A percentile compares a stretch with the other conserved stretches of the same genome.
phyloP scores from a whole-genome alignment of 2,329 filamentous ascomycete genomes.

The Aspergillus sp. region DNA sequence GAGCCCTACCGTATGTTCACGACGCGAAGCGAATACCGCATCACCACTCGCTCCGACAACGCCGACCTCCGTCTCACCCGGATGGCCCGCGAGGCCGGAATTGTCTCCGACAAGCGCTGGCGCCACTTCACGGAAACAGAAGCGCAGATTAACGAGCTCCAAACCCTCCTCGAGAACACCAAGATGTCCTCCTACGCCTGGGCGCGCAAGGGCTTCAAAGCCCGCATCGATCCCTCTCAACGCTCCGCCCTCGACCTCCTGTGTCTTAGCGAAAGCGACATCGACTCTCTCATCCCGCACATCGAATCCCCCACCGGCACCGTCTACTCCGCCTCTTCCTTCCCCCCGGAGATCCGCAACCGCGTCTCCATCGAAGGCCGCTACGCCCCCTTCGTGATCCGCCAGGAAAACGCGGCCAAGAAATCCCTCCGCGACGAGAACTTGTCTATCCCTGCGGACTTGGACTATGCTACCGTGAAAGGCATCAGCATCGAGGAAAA shows the following conservation, averaged over 20 bases:
- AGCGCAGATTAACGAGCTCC: conserved; percentile 68
- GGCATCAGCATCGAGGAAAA: conserved; percentile 81
- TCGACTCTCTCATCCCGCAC: conserved; percentile 59
- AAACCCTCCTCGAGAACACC: conserved; percentile 59
- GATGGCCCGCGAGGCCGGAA: conserved; percentile 73
- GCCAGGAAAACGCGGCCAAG: conserved; percentile 67
- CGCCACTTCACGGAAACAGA: conserved; percentile 65
- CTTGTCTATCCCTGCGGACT: conserved; percentile 67
- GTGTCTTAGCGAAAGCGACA: conserved; percentile 62
- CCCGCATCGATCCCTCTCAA: conserved; percentile 65
- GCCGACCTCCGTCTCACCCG: conserved; percentile 83
- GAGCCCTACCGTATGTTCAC: conserved; percentile 99
- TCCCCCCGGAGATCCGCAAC: conserved; percentile 58
- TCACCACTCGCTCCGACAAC: conserved; percentile 90
- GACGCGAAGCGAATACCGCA: conserved; percentile 89
- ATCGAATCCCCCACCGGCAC: conserved; percentile 45
- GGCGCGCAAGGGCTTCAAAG: conserved; percentile 68
- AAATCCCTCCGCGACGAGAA: conserved; percentile 75
- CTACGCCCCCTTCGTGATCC: conserved; percentile 83
- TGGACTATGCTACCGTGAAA: conserved; percentile 73
- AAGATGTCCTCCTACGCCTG: conserved; percentile 65
- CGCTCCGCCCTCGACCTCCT: conserved; percentile 80
- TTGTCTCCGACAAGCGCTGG: conserved; percentile 82
- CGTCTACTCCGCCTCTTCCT: conserved; percentile 53
- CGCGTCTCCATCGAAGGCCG: conserved; percentile 78